A percentile compares a stretch with the other conserved stretches of the same genome.
phyloP scores from a whole-genome alignment of 768 basidiomycete genomes.

The Daedaleopsis sinensis region DNA sequence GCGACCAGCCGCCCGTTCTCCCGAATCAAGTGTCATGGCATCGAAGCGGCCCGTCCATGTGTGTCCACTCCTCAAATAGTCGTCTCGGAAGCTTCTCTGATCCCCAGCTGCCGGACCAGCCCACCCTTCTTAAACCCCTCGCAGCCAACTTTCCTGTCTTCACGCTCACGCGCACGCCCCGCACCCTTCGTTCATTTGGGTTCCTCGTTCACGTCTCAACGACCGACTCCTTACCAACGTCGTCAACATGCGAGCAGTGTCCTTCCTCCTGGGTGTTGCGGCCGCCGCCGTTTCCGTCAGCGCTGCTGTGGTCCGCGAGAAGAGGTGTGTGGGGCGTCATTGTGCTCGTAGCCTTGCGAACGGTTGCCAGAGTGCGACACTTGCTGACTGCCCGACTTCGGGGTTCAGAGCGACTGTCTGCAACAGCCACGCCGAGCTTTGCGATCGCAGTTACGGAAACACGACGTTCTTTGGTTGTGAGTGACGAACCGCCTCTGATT shows the following conservation, averaged over 20 bases:
- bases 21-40: constrained; percentile 16
- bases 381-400: neutral
- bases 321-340: constrained; percentile 1
- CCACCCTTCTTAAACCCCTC: constrained; percentile 9
- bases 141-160: constrained; percentile 1
- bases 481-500: constrained; percentile 11
- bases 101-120: constrained; percentile 23
- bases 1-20: no score
- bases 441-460: constrained; percentile 55
- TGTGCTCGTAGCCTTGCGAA: no score
- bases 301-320: constrained; percentile 7
- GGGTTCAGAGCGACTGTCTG: constrained; percentile 42
- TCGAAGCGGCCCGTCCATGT: constrained; percentile 12
- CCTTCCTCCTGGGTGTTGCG: constrained; percentile 8
- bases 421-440: constrained; percentile 69
- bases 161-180: neutral
- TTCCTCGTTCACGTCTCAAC: constrained; percentile 2
- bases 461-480: constrained; percentile 38
- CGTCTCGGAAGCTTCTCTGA: constrained; percentile 7
- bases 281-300: constrained; percentile 14
- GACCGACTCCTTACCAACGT: neutral
- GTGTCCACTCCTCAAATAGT: constrained; percentile 20
- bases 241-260: constrained; percentile 14
- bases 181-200: neutral
- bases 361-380: neutral